Conservation (phyloP, 768 basidiomycete species). For the Lanmaoa pseudosensibilis region DNA sequence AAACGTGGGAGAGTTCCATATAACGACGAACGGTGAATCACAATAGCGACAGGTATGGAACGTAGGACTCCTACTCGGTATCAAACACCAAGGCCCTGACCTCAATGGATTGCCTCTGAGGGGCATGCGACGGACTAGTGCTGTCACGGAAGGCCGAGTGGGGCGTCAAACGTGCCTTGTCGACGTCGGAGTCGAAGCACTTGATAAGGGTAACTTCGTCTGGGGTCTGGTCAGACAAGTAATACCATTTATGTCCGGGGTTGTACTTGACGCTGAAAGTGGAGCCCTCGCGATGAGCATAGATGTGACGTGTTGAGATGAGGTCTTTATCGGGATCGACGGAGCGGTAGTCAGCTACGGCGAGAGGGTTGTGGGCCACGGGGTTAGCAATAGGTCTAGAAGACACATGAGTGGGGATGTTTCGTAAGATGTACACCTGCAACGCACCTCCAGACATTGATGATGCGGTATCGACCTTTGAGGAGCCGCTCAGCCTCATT, state of each 20-base stretch:
- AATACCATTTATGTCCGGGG: constrained; percentile 40
- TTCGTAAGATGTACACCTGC: no score
- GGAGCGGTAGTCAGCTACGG: constrained; percentile 41
- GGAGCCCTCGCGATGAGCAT: constrained; percentile 35
- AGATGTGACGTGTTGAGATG: constrained; percentile 37
- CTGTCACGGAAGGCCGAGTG: constrained; percentile 43
- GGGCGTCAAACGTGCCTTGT: constrained; percentile 42
- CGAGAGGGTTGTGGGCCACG: constrained; percentile 42
- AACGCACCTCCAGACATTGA: constrained; percentile 45
- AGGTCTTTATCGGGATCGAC: constrained; percentile 39
- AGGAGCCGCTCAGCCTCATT: constrained; percentile 44
- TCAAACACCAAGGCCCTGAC: constrained; percentile 46
- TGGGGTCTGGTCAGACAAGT: constrained; percentile 39
- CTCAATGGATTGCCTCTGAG: constrained; percentile 45
- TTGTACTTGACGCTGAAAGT: constrained; percentile 38
- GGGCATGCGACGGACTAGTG: constrained; percentile 35
- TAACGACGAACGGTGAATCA: not conserved
- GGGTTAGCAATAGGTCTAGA: constrained; percentile 38
- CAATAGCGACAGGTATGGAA: not conserved
- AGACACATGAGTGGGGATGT: not conserved
- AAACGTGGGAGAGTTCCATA: not conserved
- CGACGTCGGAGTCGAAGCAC: constrained; percentile 44
- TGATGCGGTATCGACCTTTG: constrained; percentile 42
- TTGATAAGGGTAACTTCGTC: constrained; percentile 46
- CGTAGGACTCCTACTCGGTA: constrained; percentile 25